Evolutionary conservation across 805 yeast species (phyloP).

Genomic region (Pichia phayaonensis): DNA sequence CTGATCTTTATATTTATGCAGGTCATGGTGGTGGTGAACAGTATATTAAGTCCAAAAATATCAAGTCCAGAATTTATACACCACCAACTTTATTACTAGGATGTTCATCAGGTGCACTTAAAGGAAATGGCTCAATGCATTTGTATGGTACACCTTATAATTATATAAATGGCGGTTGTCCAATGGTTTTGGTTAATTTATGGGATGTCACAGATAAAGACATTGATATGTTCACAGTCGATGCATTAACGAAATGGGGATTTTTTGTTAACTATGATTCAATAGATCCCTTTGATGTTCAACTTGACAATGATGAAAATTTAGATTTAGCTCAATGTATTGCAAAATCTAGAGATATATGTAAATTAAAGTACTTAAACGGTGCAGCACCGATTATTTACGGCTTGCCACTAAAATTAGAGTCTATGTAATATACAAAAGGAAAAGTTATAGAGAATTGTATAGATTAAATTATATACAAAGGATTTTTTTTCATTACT

Average conservation of each 20-base stretch:
- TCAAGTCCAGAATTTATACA: slow-evolving; percentile 36
- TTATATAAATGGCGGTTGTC: slow-evolving; percentile 74
- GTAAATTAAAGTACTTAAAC: slow-evolving; percentile 67
- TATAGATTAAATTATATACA: neutral
- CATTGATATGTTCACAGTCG: slow-evolving; percentile 67
- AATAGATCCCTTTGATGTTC: slow-evolving; percentile 16
- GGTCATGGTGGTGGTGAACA: slow-evolving; percentile 99
- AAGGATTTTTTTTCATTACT: too few relatives aligned
- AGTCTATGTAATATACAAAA: neutral
- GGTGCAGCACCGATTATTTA: slow-evolving; percentile 92
- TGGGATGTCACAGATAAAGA: slow-evolving; percentile 99
- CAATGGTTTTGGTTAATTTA: slow-evolving; percentile 73
- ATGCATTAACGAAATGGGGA: slow-evolving; percentile 63
- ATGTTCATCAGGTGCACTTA: slow-evolving; percentile 77
- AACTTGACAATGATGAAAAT: slow-evolving; percentile 13
- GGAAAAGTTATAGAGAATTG: neutral
- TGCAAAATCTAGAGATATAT: slow-evolving; percentile 50
- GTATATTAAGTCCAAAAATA: slow-evolving; percentile 48
- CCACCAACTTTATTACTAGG: slow-evolving; percentile 74
- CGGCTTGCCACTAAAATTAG: slow-evolving; percentile 59
- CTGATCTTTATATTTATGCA: slow-evolving; percentile 60
- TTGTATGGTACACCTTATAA: slow-evolving; percentile 72
- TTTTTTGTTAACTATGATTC: slow-evolving; percentile 31
- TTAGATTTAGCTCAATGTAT: slow-evolving; percentile 49
- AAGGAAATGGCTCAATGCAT: slow-evolving; percentile 50